Base-by-base conservation (phyloP, 2,329 filamentous ascomycete genomes). In the Stemphylium lycopersici region DNA sequence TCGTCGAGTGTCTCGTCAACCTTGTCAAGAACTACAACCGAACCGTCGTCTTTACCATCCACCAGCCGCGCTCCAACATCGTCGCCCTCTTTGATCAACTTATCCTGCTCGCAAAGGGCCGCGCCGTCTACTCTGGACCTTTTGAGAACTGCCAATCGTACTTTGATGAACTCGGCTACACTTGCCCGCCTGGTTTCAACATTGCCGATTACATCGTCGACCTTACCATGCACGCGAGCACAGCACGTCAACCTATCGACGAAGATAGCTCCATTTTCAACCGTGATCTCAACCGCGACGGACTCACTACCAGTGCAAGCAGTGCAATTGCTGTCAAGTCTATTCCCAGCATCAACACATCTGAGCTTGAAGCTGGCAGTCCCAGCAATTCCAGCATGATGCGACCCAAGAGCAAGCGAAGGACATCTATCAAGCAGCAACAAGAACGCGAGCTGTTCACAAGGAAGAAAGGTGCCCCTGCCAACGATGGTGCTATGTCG, bases 151-250 rank as follows among this genome's bases (percentile, higher is more conserved):
- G 95, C 71, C 95, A 99, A 73, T 81, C 85, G 16, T 99, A 97
- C 72, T 99, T 99, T 67, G 91, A 97, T 69, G 84, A 87, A 41
- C 88, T 96, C 57, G 96, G 95, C 38, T 99, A 97, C 74, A 82
- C 90, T 43, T 99, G 96, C 70, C 95, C 95, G 10, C 89, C 93
- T 20, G 96, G 96, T 2, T 99, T 98, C 83, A 99, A 99, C 69
- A 98, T 99, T 75, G 95, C 95, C 3, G 95, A 99, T 74, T 99
- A 97, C 70, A 84, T 99, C 4, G 93, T 99, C 26, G 95, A 99
- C 73, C 82, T 99, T 36, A 98, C 95, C 0, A 98, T 99, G 93
- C 95, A 99, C 73, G 93, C 92, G 20, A 86, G 90, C 54, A 81
- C 83, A 47, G 79, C 82, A 12, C 79, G 77, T 33, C 80, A 82